These are phyloP conservation scores for Nicotiana paniculata DNA, from an alignment of 257 asterid genomes.

Conservation along the genomic window DNA sequence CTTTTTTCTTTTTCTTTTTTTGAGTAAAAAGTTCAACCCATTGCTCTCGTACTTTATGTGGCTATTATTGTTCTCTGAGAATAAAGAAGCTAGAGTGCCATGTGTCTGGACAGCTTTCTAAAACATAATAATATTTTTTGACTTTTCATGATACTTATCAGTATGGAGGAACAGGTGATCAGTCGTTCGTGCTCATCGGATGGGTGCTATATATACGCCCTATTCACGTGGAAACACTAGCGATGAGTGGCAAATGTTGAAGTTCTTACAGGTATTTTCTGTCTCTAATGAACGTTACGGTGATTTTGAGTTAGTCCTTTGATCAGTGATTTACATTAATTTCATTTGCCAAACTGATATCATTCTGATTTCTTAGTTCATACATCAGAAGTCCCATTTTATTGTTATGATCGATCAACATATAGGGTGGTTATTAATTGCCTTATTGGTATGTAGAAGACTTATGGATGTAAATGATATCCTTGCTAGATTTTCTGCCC, in stretches of 20 bases:
- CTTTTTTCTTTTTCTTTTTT: too few species aligned
- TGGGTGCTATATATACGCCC: constrained; percentile 98
- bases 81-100: neutral
- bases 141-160: constrained; percentile 26
- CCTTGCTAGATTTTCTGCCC: neutral
- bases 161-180: constrained; percentile 99
- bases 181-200: constrained; percentile 99
- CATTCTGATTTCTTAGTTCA: neutral
- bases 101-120: neutral
- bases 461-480: too few species aligned
- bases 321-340: neutral
- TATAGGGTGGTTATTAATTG: too few species aligned
- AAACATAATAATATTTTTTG: constrained; percentile 7
- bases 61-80: neutral
- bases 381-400: neutral
- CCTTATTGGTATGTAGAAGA: too few species aligned
- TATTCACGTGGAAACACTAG: constrained; percentile 82
- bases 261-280: constrained; percentile 64
- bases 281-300: neutral
- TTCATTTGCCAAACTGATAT: neutral
- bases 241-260: constrained; percentile 94
- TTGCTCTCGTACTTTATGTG: neutral
- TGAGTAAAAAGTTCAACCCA: neutral
- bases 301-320: neutral
- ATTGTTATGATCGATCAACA: neutral